phyloP scores from a whole-genome alignment of 306 rosid genomes.

The Rubus idaeus region DNA sequence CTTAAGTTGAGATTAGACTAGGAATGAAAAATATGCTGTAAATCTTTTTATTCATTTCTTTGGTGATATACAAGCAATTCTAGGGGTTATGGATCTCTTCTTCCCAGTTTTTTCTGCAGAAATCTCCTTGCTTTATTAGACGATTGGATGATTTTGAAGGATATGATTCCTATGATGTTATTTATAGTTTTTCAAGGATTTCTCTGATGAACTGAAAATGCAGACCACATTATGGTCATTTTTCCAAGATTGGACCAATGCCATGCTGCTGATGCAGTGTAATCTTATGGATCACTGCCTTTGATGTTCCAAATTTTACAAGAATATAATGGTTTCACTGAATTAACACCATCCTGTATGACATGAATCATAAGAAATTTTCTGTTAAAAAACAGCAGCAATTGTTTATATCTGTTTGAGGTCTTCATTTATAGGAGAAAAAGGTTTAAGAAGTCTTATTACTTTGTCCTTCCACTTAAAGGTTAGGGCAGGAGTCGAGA shows the following conservation, averaged over 20 bases:
- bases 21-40: not conserved
- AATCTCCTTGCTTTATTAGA: not conserved
- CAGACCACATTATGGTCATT: not conserved
- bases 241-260: not conserved
- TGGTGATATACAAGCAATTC: not conserved
- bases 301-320: not conserved
- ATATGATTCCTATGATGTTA: not conserved
- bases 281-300: not conserved
- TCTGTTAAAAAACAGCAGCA: not conserved
- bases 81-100: not conserved
- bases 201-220: not conserved
- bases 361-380: not conserved
- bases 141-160: not conserved
- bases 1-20: not conserved
- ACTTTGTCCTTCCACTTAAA: constrained; percentile 38
- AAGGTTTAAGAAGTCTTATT: not conserved
- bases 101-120: not conserved
- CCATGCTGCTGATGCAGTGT: not conserved
- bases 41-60: not conserved
- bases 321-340: not conserved
- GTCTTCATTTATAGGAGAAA: not conserved
- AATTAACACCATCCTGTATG: not conserved
- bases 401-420: not conserved
- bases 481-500: constrained; percentile 98
- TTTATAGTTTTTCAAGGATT: not conserved